phyloP scores from a whole-genome alignment of 148 eudicot genomes.

The Limonium bicolor region DNA sequence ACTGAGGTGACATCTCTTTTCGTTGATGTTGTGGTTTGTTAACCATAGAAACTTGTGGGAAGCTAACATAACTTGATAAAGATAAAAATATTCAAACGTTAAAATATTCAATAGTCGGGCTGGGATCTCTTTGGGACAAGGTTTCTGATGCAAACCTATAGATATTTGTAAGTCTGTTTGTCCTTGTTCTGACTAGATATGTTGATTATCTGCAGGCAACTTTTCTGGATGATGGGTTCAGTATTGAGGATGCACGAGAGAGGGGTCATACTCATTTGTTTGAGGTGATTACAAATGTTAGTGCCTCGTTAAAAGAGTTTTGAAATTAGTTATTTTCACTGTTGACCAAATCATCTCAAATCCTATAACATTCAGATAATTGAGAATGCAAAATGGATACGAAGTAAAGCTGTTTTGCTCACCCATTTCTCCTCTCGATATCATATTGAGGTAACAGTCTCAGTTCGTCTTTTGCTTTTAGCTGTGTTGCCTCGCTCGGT shows the following conservation, averaged over 20 bases:
- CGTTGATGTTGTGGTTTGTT: no score
- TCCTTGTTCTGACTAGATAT: no score
- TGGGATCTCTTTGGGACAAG: no score
- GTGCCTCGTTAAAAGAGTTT: background rate
- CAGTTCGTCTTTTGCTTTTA: no score
- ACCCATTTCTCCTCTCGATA: constrained; percentile 96
- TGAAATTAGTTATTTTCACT: background rate
- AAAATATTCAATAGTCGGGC: no score
- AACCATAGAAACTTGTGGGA: no score
- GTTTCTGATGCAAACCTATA: no score
- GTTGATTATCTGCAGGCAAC: constrained; percentile 47
- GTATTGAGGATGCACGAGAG: constrained; percentile 75
- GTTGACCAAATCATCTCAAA: background rate
- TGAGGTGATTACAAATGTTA: constrained; percentile 52
- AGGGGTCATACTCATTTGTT: constrained; percentile 87
- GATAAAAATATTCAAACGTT: no score
- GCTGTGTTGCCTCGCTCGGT: background rate
- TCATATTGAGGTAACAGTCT: constrained; percentile 70
- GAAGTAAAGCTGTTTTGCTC: constrained; percentile 57
- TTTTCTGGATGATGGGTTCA: constrained; percentile 56
- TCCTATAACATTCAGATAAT: constrained; percentile 40
- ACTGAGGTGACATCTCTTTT: constrained; percentile 51
- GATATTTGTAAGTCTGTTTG: no score
- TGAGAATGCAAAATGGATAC: constrained; percentile 78
- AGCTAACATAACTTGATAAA: no score